Conservation (phyloP, 2,329 filamentous ascomycete genomes). For the Geosmithia flava region DNA sequence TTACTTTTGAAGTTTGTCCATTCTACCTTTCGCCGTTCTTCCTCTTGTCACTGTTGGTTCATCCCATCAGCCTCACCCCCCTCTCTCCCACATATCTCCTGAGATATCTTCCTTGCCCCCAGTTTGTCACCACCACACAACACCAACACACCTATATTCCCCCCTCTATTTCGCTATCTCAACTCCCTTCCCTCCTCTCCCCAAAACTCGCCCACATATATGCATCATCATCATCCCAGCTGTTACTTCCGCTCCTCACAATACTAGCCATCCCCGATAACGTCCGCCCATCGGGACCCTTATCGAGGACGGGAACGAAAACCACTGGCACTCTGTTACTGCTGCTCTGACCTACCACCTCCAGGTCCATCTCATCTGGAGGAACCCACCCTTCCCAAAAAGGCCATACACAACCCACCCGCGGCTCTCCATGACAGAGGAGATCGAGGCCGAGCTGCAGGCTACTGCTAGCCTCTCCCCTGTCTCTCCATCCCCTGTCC, state of each 20-base stretch:
- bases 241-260: not conserved
- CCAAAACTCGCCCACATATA: not conserved
- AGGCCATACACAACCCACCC: not conserved
- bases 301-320: not conserved
- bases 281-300: not conserved
- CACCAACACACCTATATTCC: not conserved
- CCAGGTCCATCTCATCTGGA: too few relatives aligned
- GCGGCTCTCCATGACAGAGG: constrained; percentile 24
- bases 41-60: too few relatives aligned
- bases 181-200: not conserved
- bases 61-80: too few relatives aligned
- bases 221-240: not conserved
- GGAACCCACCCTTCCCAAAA: not conserved
- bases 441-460: constrained; percentile 32
- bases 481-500: constrained; percentile 34
- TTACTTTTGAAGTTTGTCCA: too few relatives aligned
- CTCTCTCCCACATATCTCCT: too few relatives aligned
- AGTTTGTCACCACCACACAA: too few relatives aligned
- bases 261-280: not conserved
- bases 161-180: not conserved
- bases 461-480: constrained; percentile 39
- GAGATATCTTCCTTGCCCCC: too few relatives aligned
- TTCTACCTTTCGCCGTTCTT: too few relatives aligned
- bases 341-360: too few relatives aligned
- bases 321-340: not conserved